Evolutionary conservation across 2,329 filamentous ascomycete genomes (phyloP), one percentile per base, ranked within the genome.

Genomic region (Colletotrichum karsti): DNA sequence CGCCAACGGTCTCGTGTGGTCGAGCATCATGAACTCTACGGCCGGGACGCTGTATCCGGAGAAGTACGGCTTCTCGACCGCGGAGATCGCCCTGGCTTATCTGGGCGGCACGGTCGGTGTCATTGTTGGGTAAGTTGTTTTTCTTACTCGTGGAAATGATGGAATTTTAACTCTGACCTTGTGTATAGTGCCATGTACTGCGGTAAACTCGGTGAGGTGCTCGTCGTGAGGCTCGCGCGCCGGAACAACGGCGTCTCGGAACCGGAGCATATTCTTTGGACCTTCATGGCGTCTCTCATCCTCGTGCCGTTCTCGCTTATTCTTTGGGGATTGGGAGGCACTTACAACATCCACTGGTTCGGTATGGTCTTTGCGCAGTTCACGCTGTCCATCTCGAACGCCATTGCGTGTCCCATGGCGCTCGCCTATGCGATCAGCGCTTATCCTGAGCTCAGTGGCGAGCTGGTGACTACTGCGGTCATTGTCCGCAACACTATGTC

Each of bases 71-170:
- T 77, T 76, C 59, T 72, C 67, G 7, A 77, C 63, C 5, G 63
- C 63, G 1, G 63, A 57, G 15, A 57, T 66, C 5, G 63, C 63
- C 28, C 74, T 69, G 0, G 75, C 74, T 28, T 77, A 77, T 20
- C 54, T 69, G 7, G 75, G 73, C 7, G 75, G 75, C n/a, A 68
- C 75, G 12, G 79, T 87, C 22, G 83, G 83, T 20, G 84, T 82
- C 7, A 61, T 72, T 15, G 73, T 86, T 44, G 81, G 72, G 65
- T 75, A 24, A 55, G 71, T 24, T n/a, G n/a, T n/a, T n/a, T n/a
- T n/a, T n/a, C n/a, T n/a, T n/a, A n/a, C n/a, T n/a, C n/a, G n/a
- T n/a, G n/a, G n/a, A n/a, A n/a, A n/a, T n/a, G n/a, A n/a, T n/a
- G n/a, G n/a, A n/a, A n/a, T n/a, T n/a, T n/a, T n/a, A n/a, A n/a